Evolutionary conservation across 352 stramenopile species (phyloP).

Genomic region (Phytopythium montanum): DNA sequence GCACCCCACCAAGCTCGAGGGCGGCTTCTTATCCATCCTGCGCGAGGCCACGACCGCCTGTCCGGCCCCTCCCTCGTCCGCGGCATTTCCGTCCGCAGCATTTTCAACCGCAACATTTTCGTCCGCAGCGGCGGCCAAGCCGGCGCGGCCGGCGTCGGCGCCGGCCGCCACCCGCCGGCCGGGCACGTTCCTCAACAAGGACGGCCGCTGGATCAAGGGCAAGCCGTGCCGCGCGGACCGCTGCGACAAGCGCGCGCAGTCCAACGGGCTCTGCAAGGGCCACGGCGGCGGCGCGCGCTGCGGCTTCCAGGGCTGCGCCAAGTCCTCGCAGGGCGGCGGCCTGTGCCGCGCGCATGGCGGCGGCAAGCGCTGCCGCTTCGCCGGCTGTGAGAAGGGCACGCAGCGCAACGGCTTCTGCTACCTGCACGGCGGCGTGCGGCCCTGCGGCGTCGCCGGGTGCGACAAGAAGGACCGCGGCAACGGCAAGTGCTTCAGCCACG

Average conservation of each 20-base stretch:
- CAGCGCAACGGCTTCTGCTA: constrained; percentile 84
- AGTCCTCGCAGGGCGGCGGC: constrained; percentile 70
- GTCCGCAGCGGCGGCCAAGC: constrained; percentile 7
- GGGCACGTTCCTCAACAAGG: constrained; percentile 86
- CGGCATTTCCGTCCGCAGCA: no score
- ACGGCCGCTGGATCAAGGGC: constrained; percentile 86
- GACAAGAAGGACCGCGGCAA: constrained; percentile 85
- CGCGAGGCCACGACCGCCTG: constrained; percentile 19
- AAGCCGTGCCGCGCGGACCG: constrained; percentile 71
- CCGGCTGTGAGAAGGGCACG: constrained; percentile 74
- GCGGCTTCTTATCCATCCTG: constrained; percentile 8
- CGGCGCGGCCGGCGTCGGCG: constrained; percentile 27
- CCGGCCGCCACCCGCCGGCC: constrained; percentile 70
- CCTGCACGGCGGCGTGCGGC: constrained; percentile 68
- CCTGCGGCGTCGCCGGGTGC: constrained; percentile 64
- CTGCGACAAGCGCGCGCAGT: constrained; percentile 79
- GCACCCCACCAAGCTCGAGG: constrained; percentile 1
- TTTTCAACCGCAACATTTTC: no score
- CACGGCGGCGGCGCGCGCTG: constrained; percentile 80
- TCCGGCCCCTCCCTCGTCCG: no score
- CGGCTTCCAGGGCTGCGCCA: constrained; percentile 65
- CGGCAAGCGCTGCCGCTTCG: constrained; percentile 73
- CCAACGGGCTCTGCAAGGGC: constrained; percentile 74
- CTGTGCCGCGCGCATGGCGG: constrained; percentile 76
- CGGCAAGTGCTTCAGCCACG: constrained; percentile 79